phyloP scores from a whole-genome alignment of 208 protist genomes.

The Crithidia thermophila region DNA sequence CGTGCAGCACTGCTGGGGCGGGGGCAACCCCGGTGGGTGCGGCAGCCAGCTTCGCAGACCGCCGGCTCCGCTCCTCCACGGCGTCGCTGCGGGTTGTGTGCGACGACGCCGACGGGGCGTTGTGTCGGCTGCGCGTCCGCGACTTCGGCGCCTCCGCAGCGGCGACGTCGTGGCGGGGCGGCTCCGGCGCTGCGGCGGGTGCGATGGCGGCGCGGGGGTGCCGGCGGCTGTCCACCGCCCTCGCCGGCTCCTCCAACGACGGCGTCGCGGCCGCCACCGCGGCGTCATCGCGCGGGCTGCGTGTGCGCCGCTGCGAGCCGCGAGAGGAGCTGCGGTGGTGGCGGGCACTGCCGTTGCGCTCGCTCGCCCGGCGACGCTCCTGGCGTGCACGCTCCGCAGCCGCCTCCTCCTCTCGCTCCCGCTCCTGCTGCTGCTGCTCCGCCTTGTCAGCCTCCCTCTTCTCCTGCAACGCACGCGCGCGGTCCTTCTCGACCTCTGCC shows the following conservation, averaged over 20 bases:
- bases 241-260: constrained; percentile 2
- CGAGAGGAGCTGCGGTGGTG: constrained; percentile 25
- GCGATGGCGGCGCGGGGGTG: constrained; percentile 1
- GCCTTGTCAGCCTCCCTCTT: too few relatives aligned
- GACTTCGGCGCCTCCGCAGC: constrained; percentile 5
- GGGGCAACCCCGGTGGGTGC: neutral
- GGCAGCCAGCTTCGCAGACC: neutral
- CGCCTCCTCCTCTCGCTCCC: neutral
- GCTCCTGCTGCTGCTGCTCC: neutral
- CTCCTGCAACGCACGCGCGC: constrained; percentile 17
- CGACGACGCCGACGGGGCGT: constrained; percentile 2
- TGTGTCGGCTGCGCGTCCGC: constrained; percentile 3
- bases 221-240: constrained; percentile 11
- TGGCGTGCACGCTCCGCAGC: neutral
- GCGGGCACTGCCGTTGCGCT: neutral
- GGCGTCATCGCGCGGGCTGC: neutral
- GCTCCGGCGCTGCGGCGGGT: neutral
- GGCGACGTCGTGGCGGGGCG: neutral
- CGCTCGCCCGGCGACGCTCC: neutral
- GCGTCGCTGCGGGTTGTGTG: neutral
- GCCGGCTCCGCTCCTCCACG: neutral
- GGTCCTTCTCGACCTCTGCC: constrained; percentile 38
- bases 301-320: constrained; percentile 4
- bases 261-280: neutral
- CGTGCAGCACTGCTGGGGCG: constrained; percentile 3